Conservation (phyloP, 2,329 filamentous ascomycete species). For the Penicillium concentricum region DNA sequence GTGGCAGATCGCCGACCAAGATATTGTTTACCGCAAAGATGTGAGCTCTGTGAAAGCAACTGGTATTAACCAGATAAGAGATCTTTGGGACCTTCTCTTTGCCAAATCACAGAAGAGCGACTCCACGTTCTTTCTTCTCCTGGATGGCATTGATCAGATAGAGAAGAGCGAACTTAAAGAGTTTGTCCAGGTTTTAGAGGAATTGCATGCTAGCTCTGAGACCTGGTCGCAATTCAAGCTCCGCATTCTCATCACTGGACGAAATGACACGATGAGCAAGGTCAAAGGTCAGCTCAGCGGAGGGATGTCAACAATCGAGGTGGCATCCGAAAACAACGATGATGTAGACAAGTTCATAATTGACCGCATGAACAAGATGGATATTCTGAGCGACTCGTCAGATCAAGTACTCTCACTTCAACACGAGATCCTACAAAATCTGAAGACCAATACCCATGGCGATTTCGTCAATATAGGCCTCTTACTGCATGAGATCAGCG, state of each 20-base stretch:
- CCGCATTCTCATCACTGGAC: slow-evolving; percentile 20
- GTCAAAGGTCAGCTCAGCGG: slow-evolving; percentile 13
- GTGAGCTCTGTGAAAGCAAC: slow-evolving; percentile 6
- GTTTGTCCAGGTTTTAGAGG: slow-evolving; percentile 18
- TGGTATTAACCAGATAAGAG: slow-evolving; percentile 5
- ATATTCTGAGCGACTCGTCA: slow-evolving; percentile 22
- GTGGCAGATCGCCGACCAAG: slow-evolving; percentile 12
- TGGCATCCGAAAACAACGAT: slow-evolving; percentile 19
- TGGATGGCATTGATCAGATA: slow-evolving; percentile 52
- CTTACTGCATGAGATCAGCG: slow-evolving; percentile 26
- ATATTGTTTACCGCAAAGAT: slow-evolving; percentile 16
- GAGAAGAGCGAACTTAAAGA: slow-evolving; percentile 21
- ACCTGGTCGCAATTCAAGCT: slow-evolving; percentile 16
- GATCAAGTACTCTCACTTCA: slow-evolving; percentile 22
- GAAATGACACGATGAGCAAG: slow-evolving; percentile 18
- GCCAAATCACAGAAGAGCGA: slow-evolving; percentile 20
- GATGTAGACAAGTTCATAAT: slow-evolving; percentile 26
- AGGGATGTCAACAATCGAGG: slow-evolving; percentile 10
- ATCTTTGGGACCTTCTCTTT: slow-evolving; percentile 14
- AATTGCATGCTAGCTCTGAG: background rate
- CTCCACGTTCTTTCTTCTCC: slow-evolving; percentile 40
- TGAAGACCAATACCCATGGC: slow-evolving; percentile 19
- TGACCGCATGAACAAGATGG: slow-evolving; percentile 25
- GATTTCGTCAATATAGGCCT: slow-evolving; percentile 27
- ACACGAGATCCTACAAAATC: slow-evolving; percentile 11